Percentiles rank a stretch among this genome's conserved stretches.
These are phyloP conservation scores for Hypericum perforatum DNA, from an alignment of 345 rosid species.

Conservation along the genomic window DNA sequence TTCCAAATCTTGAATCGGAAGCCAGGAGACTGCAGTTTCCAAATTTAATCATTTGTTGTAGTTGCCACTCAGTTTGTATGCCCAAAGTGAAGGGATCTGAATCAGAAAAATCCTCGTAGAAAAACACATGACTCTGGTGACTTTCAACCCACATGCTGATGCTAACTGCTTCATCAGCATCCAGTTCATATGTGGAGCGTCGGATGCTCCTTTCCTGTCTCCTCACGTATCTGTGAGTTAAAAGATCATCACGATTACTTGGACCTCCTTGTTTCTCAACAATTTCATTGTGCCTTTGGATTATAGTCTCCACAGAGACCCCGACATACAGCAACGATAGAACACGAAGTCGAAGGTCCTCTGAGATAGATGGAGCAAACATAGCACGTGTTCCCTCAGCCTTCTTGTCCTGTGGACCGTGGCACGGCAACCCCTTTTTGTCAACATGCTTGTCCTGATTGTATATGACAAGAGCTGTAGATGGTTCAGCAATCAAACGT, in stretches of 20 bases:
- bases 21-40: conserved; percentile 80
- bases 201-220: conserved; percentile 89
- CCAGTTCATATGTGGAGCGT: conserved; percentile 68
- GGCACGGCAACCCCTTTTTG: conserved; percentile 83
- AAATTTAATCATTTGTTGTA: conserved; percentile 94
- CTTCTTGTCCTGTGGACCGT: conserved; percentile 90
- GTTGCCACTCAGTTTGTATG: conserved; percentile 94
- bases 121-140: conserved; percentile 69
- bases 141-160: conserved; percentile 77
- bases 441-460: conserved; percentile 86
- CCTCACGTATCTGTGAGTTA: conserved; percentile 86
- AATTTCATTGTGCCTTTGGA: conserved; percentile 88
- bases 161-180: conserved; percentile 72
- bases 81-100: conserved; percentile 73
- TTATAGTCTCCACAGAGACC: conserved; percentile 89
- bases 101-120: conserved; percentile 62
- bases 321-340: conserved; percentile 79
- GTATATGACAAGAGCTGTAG: conserved; percentile 75
- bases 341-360: conserved; percentile 88
- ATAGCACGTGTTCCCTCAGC: conserved; percentile 91
- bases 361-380: conserved; percentile 97
- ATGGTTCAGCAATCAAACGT: conserved; percentile 81
- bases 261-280: conserved; percentile 95
- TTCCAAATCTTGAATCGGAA: conserved; percentile 86
- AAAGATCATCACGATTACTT: conserved; percentile 70